Evolutionary conservation across 1,139 yeast genomes (phyloP), one percentile per base, ranked within the genome.

Genomic region (Trichomonascaceae sp.): DNA sequence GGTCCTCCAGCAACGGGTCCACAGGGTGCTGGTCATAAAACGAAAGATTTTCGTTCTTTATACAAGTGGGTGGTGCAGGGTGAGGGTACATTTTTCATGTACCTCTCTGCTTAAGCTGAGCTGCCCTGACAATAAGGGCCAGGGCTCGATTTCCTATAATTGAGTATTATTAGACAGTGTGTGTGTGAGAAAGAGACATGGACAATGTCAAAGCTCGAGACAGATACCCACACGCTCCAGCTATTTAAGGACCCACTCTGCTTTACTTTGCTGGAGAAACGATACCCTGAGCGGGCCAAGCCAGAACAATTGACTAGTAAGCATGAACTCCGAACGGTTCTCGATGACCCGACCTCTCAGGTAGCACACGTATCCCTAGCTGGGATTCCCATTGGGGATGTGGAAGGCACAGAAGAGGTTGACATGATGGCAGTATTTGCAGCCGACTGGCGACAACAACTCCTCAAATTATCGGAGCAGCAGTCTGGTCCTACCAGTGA

Each of bases 331-430:
- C 30, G 26, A 11, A 33, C 34, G 8, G 27, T 30, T 9, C 31
- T 13, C 8, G 4, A n/a, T 26, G 17, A 3, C 4, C 5, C 9
- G 9, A 17, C 27, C 11, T 14, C 18, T 13, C 13, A 3, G 11
- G 8, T 14, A 11, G 34, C 35, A 3, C 33, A 32, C n/a, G 37
- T 56, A 16, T 34, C 26, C 13, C 39, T 56, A 18, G 52, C 44
- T 25, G 50, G 40, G 25, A 34, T 34, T 13, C 39, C 42, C 27
- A 49, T 56, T 18, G 61, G 60, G 11, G 34, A 35, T 4, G 40
- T 48, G 13, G 31, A 33, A 13, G 37, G 45, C 11, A 37, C 33
- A 13, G 44, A 42, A 16, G 32, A 36, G 8, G 35, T 39, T n/a
- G 34, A 42, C 2, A 29, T 33, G 2, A 35, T 49, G 30, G 51